These are phyloP conservation scores for Curvularia sp. DNA, from an alignment of 2,329 filamentous ascomycete species.

Conservation along the genomic window DNA sequence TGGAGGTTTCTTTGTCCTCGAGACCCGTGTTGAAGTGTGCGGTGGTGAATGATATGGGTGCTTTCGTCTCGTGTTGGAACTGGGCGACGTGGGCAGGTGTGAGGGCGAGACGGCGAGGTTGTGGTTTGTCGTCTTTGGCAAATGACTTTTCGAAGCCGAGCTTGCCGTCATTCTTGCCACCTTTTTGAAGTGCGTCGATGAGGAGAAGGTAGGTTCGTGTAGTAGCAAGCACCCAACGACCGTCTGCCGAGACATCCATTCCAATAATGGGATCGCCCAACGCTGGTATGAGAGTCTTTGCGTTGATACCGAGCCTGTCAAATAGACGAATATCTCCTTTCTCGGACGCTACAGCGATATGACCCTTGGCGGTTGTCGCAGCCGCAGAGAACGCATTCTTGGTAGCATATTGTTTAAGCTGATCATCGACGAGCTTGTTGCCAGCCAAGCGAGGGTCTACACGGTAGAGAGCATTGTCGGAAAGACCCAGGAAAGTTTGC, in stretches of 20 bases:
- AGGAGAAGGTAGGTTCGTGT: conserved; percentile 94
- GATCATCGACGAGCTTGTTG: conserved; percentile 88
- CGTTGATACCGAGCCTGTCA: conserved; percentile 93
- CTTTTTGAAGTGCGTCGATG: conserved; percentile 88
- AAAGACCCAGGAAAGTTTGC: conserved; percentile 93
- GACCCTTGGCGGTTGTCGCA: conserved; percentile 94
- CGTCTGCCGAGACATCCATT: conserved; percentile 93
- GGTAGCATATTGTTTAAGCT: conserved; percentile 93
- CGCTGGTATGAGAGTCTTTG: conserved; percentile 95
- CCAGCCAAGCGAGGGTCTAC: conserved; percentile 90
- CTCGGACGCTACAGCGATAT: conserved; percentile 95
- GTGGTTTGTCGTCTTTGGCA: conserved; percentile 89
- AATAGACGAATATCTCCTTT: conserved; percentile 98
- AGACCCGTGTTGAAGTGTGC: conserved; percentile 93
- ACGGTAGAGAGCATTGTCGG: conserved; percentile 89
- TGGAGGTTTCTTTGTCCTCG: conserved; percentile 83
- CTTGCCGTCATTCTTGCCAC: conserved; percentile 95
- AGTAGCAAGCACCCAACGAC: conserved; percentile 92
- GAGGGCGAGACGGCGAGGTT: conserved; percentile 86
- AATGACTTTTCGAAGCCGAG: conserved; percentile 97
- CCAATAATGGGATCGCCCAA: conserved; percentile 94
- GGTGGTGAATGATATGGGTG: conserved; percentile 83
- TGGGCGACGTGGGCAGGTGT: conserved; percentile 94
- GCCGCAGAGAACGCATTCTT: conserved; percentile 98
- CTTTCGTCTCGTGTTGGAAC: conserved; percentile 94